Evolutionary conservation across 345 rosid genomes (phyloP).

Genomic region (Odontarrhena argentea): DNA sequence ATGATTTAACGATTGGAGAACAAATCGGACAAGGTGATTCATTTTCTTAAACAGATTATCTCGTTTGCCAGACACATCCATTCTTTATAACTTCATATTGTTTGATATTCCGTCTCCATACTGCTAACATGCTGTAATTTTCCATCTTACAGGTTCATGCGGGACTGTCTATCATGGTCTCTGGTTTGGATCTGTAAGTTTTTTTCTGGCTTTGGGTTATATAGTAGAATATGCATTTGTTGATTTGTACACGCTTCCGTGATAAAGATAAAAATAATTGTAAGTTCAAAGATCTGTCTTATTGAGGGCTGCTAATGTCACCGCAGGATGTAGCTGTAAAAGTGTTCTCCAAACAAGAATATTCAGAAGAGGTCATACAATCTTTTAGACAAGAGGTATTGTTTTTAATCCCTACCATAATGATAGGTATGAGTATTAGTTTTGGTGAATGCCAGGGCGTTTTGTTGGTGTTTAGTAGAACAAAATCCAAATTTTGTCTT

Average conservation of each 20-base stretch:
- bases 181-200: slow-evolving; percentile 99
- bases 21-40: slow-evolving; percentile 88
- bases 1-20: slow-evolving; percentile 82
- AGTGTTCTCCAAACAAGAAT: slow-evolving; percentile 94
- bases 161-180: slow-evolving; percentile 96
- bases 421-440: not conserved
- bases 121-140: slow-evolving; percentile 26
- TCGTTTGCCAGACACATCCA: slow-evolving; percentile 10
- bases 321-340: slow-evolving; percentile 97
- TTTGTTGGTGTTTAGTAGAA: slow-evolving; percentile 13
- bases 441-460: slow-evolving; percentile 12
- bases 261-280: not conserved
- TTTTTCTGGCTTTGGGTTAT: slow-evolving; percentile 42
- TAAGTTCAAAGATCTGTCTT: slow-evolving; percentile 24
- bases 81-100: slow-evolving; percentile 15
- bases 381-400: slow-evolving; percentile 90
- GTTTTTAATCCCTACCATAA: slow-evolving; percentile 10
- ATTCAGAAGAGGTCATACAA: slow-evolving; percentile 76
- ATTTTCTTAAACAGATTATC: slow-evolving; percentile 11
- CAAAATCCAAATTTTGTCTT: not conserved
- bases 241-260: slow-evolving; percentile 24
- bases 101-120: slow-evolving; percentile 32
- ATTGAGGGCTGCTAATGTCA: slow-evolving; percentile 34
- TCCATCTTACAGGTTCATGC: slow-evolving; percentile 76
- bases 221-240: slow-evolving; percentile 32